A percentile compares a stretch with the other conserved stretches of the same genome.
Evolutionary conservation across 2,329 filamentous ascomycete genomes (phyloP).

Genomic region (Fusarium drepaniforme): DNA sequence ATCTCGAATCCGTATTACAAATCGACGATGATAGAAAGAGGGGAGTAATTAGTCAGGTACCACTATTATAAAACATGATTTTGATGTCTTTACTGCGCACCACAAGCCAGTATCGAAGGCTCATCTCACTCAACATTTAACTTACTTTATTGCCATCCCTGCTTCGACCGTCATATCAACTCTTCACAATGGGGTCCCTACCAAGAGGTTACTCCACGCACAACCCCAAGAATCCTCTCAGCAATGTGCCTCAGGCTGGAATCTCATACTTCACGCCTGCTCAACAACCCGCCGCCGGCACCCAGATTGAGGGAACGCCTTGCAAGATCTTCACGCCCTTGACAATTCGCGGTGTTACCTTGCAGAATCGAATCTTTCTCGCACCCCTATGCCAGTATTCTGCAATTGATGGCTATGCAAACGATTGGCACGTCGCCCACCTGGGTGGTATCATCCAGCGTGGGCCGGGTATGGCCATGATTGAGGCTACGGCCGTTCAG

Average conservation of each 20-base stretch:
- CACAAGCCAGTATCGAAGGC: too few species aligned
- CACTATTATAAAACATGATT: too few species aligned
- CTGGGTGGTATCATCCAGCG: neutral
- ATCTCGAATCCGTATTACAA: neutral
- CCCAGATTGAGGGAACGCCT: conserved; percentile 30
- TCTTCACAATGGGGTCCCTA: neutral
- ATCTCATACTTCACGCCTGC: conserved; percentile 61
- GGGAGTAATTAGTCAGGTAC: too few species aligned
- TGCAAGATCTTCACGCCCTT: neutral
- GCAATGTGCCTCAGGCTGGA: neutral
- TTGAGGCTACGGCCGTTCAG: neutral
- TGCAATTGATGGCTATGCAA: neutral
- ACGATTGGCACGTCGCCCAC: neutral
- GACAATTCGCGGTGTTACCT: neutral
- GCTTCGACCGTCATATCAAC: neutral
- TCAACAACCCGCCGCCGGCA: conserved; percentile 57
- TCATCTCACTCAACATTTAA: too few species aligned
- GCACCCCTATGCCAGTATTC: neutral
- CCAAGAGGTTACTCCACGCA: neutral
- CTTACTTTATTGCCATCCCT: too few species aligned
- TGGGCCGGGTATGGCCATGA: neutral
- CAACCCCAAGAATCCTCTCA: neutral
- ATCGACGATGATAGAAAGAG: neutral
- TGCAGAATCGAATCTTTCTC: neutral
- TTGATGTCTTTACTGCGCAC: too few species aligned